A percentile compares a stretch with the other conserved stretches of the same genome.
phyloP scores from a whole-genome alignment of 2,329 filamentous ascomycete genomes.

The Calonectria hongkongensis region DNA sequence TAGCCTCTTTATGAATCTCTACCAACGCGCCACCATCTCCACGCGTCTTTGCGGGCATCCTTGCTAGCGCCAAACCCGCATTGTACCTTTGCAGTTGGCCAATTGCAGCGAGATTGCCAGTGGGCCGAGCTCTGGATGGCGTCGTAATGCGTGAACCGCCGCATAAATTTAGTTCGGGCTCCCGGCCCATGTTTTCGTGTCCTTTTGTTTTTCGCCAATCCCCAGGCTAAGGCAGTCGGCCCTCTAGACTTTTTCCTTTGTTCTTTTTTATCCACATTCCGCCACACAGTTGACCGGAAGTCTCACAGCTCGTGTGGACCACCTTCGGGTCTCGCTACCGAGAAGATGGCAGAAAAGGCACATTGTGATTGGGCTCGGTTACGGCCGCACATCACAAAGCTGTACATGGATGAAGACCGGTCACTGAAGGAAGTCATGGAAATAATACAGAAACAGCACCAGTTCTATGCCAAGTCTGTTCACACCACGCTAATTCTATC shows the following conservation, averaged over 20 bases:
- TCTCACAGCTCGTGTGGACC: background rate
- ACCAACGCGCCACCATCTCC: too few species aligned
- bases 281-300: background rate
- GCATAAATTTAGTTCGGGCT: background rate
- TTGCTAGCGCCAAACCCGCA: background rate
- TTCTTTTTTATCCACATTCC: background rate
- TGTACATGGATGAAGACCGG: constrained; percentile 3
- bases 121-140: background rate
- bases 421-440: background rate
- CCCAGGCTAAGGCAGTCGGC: background rate
- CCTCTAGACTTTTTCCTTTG: background rate
- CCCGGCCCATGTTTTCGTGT: background rate
- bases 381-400: background rate
- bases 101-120: background rate
- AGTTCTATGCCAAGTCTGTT: constrained; percentile 6
- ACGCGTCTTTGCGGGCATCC: background rate
- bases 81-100: constrained; percentile 3
- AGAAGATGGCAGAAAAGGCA: background rate
- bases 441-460: background rate
- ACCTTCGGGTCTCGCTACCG: background rate
- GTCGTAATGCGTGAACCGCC: background rate
- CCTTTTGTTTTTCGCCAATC: constrained; percentile 18
- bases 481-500: too few species aligned
- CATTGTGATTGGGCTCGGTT: background rate
- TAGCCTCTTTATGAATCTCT: too few species aligned